A percentile compares a stretch with the other conserved stretches of the same genome.
These are phyloP conservation scores for Crataegus laevigata DNA, from an alignment of 306 rosid genomes.

Conservation along the genomic window DNA sequence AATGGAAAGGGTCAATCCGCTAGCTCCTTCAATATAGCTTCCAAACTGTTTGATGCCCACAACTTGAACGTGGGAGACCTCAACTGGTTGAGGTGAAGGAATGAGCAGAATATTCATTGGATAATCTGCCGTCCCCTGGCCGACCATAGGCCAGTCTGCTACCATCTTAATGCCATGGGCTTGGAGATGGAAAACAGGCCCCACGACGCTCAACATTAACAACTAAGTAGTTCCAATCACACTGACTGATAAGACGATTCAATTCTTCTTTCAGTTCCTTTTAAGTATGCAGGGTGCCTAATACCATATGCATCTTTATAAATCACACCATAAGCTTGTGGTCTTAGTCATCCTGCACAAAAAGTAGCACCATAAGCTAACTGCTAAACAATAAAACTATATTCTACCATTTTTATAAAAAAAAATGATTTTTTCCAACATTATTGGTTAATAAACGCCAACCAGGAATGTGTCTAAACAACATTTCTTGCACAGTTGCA, in stretches of 20 bases:
- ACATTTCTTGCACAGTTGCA: slow-evolving; percentile 54
- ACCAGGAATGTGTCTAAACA: slow-evolving; percentile 38
- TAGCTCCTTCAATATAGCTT: slow-evolving; percentile 48
- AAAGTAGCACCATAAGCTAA: background rate
- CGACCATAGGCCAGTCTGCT: slow-evolving; percentile 57
- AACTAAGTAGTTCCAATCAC: slow-evolving; percentile 75
- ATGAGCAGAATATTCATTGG: slow-evolving; percentile 52
- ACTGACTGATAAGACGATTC: slow-evolving; percentile 60
- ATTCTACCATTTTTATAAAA: background rate
- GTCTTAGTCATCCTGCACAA: slow-evolving; percentile 32
- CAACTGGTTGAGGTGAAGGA: slow-evolving; percentile 72
- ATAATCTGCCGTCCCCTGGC: slow-evolving; percentile 72
- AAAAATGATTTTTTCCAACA: background rate
- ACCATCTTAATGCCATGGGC: slow-evolving; percentile 45
- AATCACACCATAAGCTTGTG: slow-evolving; percentile 60
- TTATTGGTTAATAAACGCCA: background rate
- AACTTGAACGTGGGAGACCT: slow-evolving; percentile 50
- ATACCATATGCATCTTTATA: slow-evolving; percentile 48
- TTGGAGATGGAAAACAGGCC: slow-evolving; percentile 54
- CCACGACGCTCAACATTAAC: slow-evolving; percentile 65
- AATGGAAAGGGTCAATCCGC: slow-evolving; percentile 42
- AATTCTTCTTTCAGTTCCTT: slow-evolving; percentile 26
- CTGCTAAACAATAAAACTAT: background rate
- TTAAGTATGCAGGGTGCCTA: slow-evolving; percentile 39
- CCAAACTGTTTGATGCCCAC: slow-evolving; percentile 59